phyloP scores from a whole-genome alignment of 345 rosid species.

The Brassica incana region DNA sequence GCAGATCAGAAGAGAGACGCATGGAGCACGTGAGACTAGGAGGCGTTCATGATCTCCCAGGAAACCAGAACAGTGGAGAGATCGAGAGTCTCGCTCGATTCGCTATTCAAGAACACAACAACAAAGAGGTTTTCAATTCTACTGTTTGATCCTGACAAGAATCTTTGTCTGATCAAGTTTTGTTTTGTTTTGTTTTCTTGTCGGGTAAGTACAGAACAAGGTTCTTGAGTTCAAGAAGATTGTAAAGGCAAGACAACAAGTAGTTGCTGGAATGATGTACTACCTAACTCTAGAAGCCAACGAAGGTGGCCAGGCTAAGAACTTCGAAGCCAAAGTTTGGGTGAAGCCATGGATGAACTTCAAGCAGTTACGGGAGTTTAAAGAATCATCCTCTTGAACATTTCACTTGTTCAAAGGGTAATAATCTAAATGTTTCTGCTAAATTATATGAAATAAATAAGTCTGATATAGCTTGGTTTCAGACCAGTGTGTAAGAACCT shows the following conservation, averaged over 20 bases:
- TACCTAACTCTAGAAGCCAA: conserved; percentile 62
- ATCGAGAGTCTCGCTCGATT: conserved; percentile 63
- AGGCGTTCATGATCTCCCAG: conserved; percentile 42
- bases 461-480: background rate
- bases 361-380: conserved; percentile 71
- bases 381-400: conserved; percentile 36
- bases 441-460: background rate
- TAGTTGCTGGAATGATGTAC: conserved; percentile 73
- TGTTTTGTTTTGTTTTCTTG: background rate
- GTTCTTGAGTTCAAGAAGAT: conserved; percentile 64
- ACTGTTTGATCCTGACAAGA: background rate
- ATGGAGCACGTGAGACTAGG: conserved; percentile 27
- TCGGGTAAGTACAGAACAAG: conserved; percentile 16
- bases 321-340: conserved; percentile 80
- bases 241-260: conserved; percentile 67
- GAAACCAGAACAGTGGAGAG: conserved; percentile 47
- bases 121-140: conserved; percentile 40
- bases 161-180: conserved; percentile 7
- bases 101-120: conserved; percentile 64
- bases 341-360: conserved; percentile 86
- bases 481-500: background rate
- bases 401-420: background rate
- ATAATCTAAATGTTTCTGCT: background rate
- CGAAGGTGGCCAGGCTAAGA: conserved; percentile 60
- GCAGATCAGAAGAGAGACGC: conserved; percentile 21